Conservation (phyloP, 352 stramenopile genomes). For the Lagenidium giganteum region DNA sequence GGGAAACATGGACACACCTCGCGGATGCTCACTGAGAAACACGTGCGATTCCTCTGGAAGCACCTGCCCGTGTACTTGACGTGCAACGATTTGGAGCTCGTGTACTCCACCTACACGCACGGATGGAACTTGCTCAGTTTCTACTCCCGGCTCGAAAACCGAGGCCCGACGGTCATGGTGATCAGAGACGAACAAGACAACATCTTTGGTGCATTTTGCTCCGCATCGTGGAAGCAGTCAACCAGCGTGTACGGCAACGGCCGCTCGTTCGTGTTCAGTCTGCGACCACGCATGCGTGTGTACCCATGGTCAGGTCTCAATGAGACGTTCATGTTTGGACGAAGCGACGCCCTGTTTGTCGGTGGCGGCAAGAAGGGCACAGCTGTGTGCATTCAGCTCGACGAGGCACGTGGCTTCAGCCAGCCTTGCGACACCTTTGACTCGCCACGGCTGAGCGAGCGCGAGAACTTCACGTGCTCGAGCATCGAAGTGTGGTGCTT, state of each 20-base stretch:
- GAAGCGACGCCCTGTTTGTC: constrained; percentile 49
- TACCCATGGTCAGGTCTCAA: constrained; percentile 62
- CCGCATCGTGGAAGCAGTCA: constrained; percentile 53
- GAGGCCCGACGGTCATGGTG: constrained; percentile 60
- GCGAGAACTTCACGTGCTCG: constrained; percentile 53
- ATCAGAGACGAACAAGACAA: constrained; percentile 65
- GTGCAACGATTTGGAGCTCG: constrained; percentile 69
- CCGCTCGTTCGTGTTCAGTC: constrained; percentile 65
- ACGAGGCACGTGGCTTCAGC: constrained; percentile 68
- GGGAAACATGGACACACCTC: constrained; percentile 28
- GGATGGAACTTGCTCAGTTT: constrained; percentile 73
- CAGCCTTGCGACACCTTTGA: constrained; percentile 61
- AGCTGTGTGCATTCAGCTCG: constrained; percentile 61
- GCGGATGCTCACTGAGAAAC: constrained; percentile 53
- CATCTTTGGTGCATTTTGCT: constrained; percentile 72
- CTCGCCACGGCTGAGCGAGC: constrained; percentile 39
- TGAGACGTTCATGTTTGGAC: constrained; percentile 68
- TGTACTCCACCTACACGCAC: constrained; percentile 53
- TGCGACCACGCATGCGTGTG: constrained; percentile 48
- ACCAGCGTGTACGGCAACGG: constrained; percentile 66
- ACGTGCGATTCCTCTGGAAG: constrained; percentile 64
- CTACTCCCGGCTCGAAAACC: constrained; percentile 46
- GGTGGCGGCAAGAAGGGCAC: constrained; percentile 65
- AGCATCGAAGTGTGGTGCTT: constrained; percentile 72
- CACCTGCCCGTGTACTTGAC: constrained; percentile 53